Conservation (phyloP, 192 early-diverging fungal species). For the Funneliformis geosporum region DNA sequence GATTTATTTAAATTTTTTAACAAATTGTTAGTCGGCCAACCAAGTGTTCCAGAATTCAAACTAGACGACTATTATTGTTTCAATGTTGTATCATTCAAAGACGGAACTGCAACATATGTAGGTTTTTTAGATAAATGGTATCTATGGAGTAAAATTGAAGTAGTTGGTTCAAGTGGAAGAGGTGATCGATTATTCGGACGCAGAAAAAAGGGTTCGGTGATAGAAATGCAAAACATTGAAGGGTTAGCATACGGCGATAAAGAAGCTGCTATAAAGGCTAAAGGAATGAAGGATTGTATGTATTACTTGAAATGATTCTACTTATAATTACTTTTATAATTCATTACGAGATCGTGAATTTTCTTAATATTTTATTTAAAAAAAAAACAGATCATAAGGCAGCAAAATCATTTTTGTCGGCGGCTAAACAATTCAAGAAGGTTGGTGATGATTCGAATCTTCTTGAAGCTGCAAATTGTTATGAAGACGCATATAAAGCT, state of each 20-base stretch:
- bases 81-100: slow-evolving; percentile 35
- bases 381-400: slow-evolving; percentile 34
- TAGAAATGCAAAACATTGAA: slow-evolving; percentile 30
- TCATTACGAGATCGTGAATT: background rate
- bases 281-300: slow-evolving; percentile 43
- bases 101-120: slow-evolving; percentile 41
- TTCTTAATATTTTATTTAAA: too few species aligned
- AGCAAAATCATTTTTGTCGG: slow-evolving; percentile 36
- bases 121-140: slow-evolving; percentile 42
- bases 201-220: background rate
- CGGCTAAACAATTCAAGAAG: slow-evolving; percentile 43
- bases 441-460: slow-evolving; percentile 35
- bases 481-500: slow-evolving; percentile 46
- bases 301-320: background rate
- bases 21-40: slow-evolving; percentile 33
- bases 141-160: slow-evolving; percentile 38
- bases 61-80: slow-evolving; percentile 42
- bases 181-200: background rate
- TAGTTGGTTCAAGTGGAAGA: slow-evolving; percentile 1
- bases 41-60: slow-evolving; percentile 39
- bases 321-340: slow-evolving; percentile 3
- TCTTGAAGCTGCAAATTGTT: slow-evolving; percentile 44
- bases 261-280: slow-evolving; percentile 40
- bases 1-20: slow-evolving; percentile 20
- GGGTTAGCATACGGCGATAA: slow-evolving; percentile 36